A percentile compares a stretch with the other conserved stretches of the same genome.
Evolutionary conservation across 2,329 filamentous ascomycete species (phyloP).

Genomic region (Curvularia lunata): DNA sequence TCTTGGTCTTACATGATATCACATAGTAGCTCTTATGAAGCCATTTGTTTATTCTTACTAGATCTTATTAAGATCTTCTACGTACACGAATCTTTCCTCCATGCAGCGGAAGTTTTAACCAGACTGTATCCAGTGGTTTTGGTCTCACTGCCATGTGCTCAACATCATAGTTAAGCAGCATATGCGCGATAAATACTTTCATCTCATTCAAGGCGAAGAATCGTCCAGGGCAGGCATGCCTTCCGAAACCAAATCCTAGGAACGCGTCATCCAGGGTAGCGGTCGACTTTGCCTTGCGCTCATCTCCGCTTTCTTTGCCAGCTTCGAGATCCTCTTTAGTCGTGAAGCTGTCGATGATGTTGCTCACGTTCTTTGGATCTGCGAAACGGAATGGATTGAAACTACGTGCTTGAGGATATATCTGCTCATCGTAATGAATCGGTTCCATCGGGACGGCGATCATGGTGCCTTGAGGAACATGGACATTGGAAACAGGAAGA

Average conservation of each 20-base stretch:
- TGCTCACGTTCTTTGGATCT: constrained; percentile 16
- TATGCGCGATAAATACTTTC: constrained; percentile 27
- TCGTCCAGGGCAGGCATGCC: constrained; percentile 22
- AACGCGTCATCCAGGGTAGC: constrained; percentile 26
- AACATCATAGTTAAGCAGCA: constrained; percentile 25
- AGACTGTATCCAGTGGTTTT: constrained; percentile 20
- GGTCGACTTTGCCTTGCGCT: constrained; percentile 22
- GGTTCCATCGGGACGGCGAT: constrained; percentile 24
- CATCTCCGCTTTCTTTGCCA: constrained; percentile 5
- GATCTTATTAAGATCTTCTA: background rate
- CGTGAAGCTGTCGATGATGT: constrained; percentile 22
- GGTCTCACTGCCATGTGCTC: constrained; percentile 20
- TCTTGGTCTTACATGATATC: no score
- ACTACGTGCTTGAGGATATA: constrained; percentile 21
- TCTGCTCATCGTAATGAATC: constrained; percentile 19
- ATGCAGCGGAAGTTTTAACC: constrained; percentile 20
- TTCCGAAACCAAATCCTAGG: constrained; percentile 25
- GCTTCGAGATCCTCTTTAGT: constrained; percentile 20
- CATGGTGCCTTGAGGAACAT: constrained; percentile 21
- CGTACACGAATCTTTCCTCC: constrained; percentile 14
- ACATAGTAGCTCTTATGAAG: no score
- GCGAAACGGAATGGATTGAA: constrained; percentile 27
- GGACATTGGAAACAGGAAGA: constrained; percentile 13
- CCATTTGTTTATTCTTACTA: no score
- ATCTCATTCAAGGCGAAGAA: constrained; percentile 28